Evolutionary conservation across 805 yeast species (phyloP).

Genomic region (Saccharomycopsis sp.): DNA sequence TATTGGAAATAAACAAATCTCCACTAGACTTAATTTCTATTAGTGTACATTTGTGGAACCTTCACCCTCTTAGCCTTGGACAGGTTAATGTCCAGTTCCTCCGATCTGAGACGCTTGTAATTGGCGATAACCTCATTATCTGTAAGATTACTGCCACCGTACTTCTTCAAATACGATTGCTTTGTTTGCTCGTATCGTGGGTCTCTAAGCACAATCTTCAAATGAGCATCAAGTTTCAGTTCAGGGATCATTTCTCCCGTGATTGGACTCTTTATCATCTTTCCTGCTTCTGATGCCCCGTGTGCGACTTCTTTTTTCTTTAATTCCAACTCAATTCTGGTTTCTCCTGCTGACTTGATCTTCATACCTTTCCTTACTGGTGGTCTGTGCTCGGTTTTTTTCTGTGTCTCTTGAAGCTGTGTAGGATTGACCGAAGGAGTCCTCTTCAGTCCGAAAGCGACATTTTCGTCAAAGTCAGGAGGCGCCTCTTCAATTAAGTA

Average conservation of each 20-base stretch:
- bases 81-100: not conserved
- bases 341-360: conserved; percentile 64
- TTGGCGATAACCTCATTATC: conserved; percentile 57
- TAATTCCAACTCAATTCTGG: conserved; percentile 38
- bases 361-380: conserved; percentile 45
- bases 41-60: too few species aligned
- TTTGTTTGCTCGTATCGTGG: conserved; percentile 72
- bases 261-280: conserved; percentile 62
- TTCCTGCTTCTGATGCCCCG: not conserved
- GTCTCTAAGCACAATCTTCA: conserved; percentile 63
- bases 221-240: conserved; percentile 61
- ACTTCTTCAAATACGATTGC: conserved; percentile 48
- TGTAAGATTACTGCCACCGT: conserved; percentile 42
- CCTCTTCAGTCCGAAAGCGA: conserved; percentile 12
- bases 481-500: conserved; percentile 37
- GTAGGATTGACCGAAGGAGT: conserved; percentile 11
- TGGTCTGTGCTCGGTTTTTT: conserved; percentile 16
- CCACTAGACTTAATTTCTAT: too few species aligned
- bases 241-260: conserved; percentile 69
- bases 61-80: conserved; percentile 14
- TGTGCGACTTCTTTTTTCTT: conserved; percentile 42
- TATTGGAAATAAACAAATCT: too few species aligned
- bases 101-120: conserved; percentile 36
- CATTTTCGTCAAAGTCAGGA: conserved; percentile 30
- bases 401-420: not conserved